Conservation (phyloP, 176 grass and related monocot genomes). For the Musa troglodytarum region DNA sequence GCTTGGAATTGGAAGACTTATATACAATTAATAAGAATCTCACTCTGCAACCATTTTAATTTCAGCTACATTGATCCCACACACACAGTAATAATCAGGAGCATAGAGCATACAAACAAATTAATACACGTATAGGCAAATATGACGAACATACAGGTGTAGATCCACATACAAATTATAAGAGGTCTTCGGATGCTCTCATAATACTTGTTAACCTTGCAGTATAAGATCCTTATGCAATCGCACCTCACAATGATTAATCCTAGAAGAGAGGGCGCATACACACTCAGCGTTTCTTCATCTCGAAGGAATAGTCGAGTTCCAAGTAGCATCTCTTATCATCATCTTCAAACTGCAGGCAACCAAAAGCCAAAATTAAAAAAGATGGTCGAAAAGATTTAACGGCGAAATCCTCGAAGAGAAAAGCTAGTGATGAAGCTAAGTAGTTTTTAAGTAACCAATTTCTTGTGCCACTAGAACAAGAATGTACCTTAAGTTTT, state of each 20-base stretch:
- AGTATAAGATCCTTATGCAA: not conserved
- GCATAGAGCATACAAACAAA: not conserved
- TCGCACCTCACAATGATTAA: not conserved
- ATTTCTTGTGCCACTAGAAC: not conserved
- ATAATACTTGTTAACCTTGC: not conserved
- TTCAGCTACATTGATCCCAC: not conserved
- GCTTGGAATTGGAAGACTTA: not conserved
- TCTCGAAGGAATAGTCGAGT: constrained; percentile 39
- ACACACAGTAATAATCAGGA: too few species aligned
- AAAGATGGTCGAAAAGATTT: not conserved
- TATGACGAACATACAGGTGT: not conserved
- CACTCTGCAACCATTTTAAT: not conserved
- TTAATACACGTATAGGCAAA: not conserved
- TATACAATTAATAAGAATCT: not conserved
- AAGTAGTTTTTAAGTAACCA: not conserved
- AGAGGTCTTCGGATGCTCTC: not conserved
- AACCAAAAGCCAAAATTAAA: too few species aligned
- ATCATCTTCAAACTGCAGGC: constrained; percentile 44
- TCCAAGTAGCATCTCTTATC: constrained; percentile 39
- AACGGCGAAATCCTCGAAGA: not conserved
- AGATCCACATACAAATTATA: not conserved
- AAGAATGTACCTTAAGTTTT: constrained; percentile 36
- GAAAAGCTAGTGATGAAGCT: not conserved
- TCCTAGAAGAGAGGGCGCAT: not conserved
- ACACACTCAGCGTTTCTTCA: constrained; percentile 24